Conservation (phyloP, 2,329 filamentous ascomycete species). For the Cercospora sp. region DNA sequence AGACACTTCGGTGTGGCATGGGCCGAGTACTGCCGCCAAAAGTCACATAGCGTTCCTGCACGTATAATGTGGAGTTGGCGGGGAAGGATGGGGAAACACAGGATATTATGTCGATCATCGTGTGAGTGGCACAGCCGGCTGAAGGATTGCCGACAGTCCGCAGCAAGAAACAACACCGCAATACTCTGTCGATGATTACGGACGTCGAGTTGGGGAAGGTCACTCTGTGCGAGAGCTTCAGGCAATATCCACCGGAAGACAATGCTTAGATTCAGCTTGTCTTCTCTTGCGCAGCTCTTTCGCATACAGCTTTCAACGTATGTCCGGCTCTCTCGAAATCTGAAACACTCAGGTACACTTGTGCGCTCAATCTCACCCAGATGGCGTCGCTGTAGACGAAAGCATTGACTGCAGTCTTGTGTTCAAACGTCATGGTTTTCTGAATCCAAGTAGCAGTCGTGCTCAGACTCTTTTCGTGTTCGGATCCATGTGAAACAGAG, state of each 20-base stretch:
- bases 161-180: not conserved
- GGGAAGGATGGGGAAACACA: not conserved
- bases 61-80: not conserved
- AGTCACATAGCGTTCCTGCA: not conserved
- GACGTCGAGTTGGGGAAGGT: not conserved
- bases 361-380: slow-evolving; percentile 74
- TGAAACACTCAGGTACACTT: slow-evolving; percentile 73
- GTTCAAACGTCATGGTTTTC: slow-evolving; percentile 52
- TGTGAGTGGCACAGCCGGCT: not conserved
- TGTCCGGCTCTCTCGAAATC: slow-evolving; percentile 62
- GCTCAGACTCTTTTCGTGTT: slow-evolving; percentile 18
- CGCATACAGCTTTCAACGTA: not conserved
- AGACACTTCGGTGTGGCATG: not conserved
- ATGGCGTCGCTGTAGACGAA: slow-evolving; percentile 61
- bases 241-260: not conserved
- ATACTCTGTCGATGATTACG: not conserved
- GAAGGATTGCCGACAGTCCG: not conserved
- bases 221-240: too few relatives aligned
- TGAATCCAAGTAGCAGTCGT: slow-evolving; percentile 42
- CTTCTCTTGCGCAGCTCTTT: not conserved
- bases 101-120: not conserved
- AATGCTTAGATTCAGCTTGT: not conserved
- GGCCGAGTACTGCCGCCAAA: not conserved
- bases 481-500: slow-evolving; percentile 40
- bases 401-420: slow-evolving; percentile 69